Evolutionary conservation across 2,329 filamentous ascomycete genomes (phyloP), one percentile per base, ranked within the genome.

Genomic region (Colletotrichum caudatum): DNA sequence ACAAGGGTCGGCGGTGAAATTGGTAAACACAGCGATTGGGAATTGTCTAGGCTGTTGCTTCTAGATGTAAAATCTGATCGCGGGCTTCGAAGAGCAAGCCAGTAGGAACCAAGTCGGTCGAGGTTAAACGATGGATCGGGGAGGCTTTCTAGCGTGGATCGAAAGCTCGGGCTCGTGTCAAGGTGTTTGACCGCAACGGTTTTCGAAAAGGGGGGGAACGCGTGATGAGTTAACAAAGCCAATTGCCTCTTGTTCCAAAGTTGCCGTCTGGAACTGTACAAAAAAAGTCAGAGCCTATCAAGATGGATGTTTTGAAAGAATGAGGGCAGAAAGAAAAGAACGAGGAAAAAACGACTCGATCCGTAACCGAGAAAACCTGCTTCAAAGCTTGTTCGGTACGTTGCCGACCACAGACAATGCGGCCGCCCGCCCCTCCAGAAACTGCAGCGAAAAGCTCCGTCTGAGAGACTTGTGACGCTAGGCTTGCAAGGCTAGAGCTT

Each of bases 351-450:
- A 29, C 60, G 61, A 53, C 33, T 12, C 41, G 26, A 58, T 60
- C 48, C 50, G 60, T 50, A 61, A 61, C 65, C 53, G 48, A 72
- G 60, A 54, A 59, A 72, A 61, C 66, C 69, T 60, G 69, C 69
- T 64, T 64, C 53, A 72, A 72, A 72, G 66, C 69, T 72, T 69
- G 69, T 72, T 60, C 48, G 66, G 64, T 60, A 51, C 65, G 54
- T 57, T 56, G 20, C 41, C 23, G 48, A 65, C 44, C 54, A 23
- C 39, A 46, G 41, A 71, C 68, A 33, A 60, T 64, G 35, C 61
- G 39, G 50, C 61, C 37, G 61, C 61, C 54, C 35, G 59, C 65
- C 65, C 69, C 65, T 66, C 62, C 35, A 54, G 44, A 60, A 29
- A 62, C 61, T n/a, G 23, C 57, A 26, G 26, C 5, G 29, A n/a